Conservation (phyloP, 2,329 filamentous ascomycete species). For the Blumeriella jaapii region DNA sequence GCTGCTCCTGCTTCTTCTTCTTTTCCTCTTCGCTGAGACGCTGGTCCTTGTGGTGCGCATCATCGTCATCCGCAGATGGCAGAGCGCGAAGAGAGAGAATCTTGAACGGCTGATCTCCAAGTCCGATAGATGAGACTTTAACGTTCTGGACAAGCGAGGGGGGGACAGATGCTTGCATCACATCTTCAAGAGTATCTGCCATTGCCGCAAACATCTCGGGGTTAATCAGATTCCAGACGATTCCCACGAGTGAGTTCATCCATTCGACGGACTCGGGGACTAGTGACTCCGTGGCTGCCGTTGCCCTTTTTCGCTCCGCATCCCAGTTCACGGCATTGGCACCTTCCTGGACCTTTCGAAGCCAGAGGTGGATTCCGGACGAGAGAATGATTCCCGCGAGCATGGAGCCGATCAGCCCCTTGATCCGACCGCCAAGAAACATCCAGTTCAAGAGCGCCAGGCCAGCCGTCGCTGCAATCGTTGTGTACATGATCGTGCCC, state of each 20-base stretch:
- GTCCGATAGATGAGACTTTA: slow-evolving; percentile 13
- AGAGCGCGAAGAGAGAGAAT: slow-evolving; percentile 13
- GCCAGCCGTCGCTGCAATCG: slow-evolving; percentile 10
- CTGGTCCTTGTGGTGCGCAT: slow-evolving; percentile 5
- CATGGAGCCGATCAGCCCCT: slow-evolving; percentile 9
- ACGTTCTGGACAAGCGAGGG: slow-evolving; percentile 15
- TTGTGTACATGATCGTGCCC: slow-evolving; percentile 8
- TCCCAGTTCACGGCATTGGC: slow-evolving; percentile 18
- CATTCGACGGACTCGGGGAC: slow-evolving; percentile 16
- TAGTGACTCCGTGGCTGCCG: slow-evolving; percentile 12
- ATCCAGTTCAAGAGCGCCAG: slow-evolving; percentile 11
- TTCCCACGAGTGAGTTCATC: slow-evolving; percentile 15
- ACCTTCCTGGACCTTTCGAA: slow-evolving; percentile 14
- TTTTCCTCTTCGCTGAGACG: slow-evolving; percentile 10
- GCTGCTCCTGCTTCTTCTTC: slow-evolving; percentile 11
- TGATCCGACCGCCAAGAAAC: slow-evolving; percentile 11
- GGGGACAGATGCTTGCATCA: slow-evolving; percentile 18
- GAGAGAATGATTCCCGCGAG: slow-evolving; percentile 14
- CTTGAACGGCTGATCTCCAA: slow-evolving; percentile 15
- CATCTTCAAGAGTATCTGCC: slow-evolving; percentile 16
- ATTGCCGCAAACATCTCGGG: slow-evolving; percentile 18
- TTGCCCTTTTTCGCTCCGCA: slow-evolving; percentile 11
- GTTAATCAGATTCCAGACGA: slow-evolving; percentile 16
- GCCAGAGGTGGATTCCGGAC: slow-evolving; percentile 15
- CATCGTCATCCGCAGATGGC: slow-evolving; percentile 13